These are phyloP conservation scores for Aechmea fasciata DNA, from an alignment of 176 grass and related monocot genomes.

Conservation along the genomic window DNA sequence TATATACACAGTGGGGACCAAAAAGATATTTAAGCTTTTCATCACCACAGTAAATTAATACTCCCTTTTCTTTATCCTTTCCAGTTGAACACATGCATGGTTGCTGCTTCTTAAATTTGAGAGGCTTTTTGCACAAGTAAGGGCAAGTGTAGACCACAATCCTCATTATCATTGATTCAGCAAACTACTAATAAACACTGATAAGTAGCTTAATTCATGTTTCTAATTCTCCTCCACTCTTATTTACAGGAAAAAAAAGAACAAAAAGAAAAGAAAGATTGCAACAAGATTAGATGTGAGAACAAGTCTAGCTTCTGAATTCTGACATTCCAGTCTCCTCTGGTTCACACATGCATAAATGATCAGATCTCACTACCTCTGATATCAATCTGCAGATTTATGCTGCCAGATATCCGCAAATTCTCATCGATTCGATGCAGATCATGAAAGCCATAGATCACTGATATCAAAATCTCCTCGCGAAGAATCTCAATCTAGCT, in stretches of 20 bases:
- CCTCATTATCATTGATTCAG: neutral
- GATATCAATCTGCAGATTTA: neutral
- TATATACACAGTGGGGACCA: no score
- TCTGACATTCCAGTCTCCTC: neutral
- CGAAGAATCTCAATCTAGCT: constrained; percentile 7
- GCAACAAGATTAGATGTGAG: no score
- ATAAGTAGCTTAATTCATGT: neutral
- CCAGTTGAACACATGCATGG: no score
- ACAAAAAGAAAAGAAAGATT: no score
- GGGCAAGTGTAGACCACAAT: no score
- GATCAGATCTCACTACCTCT: neutral
- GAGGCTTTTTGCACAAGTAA: no score
- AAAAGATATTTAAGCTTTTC: no score
- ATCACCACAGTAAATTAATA: no score
- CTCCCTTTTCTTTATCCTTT: no score
- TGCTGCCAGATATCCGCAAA: neutral
- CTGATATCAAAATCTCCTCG: neutral
- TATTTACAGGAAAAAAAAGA: no score
- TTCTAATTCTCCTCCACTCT: neutral
- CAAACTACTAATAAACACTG: neutral
- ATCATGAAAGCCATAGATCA: neutral
- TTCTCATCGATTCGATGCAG: neutral
- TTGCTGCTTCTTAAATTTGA: no score
- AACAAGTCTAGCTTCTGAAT: no score
- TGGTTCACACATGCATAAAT: neutral